phyloP scores from a whole-genome alignment of 805 yeast genomes.

The Myxozyma kluyveri region DNA sequence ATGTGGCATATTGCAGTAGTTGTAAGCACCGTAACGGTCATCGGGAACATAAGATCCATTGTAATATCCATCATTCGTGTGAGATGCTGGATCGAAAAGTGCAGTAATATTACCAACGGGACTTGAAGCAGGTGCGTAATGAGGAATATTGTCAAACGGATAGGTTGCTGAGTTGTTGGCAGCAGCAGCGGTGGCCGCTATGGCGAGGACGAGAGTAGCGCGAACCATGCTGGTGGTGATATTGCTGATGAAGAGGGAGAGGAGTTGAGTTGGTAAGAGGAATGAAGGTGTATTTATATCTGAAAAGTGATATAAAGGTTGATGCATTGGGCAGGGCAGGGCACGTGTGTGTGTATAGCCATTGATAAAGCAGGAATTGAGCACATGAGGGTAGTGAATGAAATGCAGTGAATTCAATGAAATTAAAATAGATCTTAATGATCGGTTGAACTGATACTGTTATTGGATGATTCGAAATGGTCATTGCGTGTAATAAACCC shows the following conservation, averaged over 20 bases:
- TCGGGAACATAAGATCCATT: conserved; percentile 26
- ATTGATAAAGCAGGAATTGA: too few species aligned
- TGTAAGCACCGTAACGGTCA: conserved; percentile 40
- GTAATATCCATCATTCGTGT: conserved; percentile 36
- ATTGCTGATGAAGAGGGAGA: not conserved
- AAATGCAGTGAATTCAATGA: too few species aligned
- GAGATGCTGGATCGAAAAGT: conserved; percentile 21
- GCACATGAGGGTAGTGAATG: too few species aligned
- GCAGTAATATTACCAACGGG: conserved; percentile 9
- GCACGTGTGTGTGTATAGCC: too few species aligned
- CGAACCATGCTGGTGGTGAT: not conserved
- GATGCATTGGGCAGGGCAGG: too few species aligned
- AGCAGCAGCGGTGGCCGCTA: conserved; percentile 3
- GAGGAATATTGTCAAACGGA: conserved; percentile 12
- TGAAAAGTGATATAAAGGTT: too few species aligned
- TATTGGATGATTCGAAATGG: too few species aligned
- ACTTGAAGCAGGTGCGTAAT: conserved; percentile 16
- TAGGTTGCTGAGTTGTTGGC: conserved; percentile 6
- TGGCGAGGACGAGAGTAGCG: not conserved
- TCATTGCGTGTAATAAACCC: too few species aligned
- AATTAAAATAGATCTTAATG: too few species aligned
- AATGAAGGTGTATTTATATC: not conserved
- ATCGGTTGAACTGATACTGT: too few species aligned
- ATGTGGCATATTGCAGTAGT: conserved; percentile 50
- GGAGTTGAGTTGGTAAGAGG: not conserved